These are phyloP conservation scores for Vanrija humicola DNA, from an alignment of 1,284 basidiomycete species.

Conservation along the genomic window DNA sequence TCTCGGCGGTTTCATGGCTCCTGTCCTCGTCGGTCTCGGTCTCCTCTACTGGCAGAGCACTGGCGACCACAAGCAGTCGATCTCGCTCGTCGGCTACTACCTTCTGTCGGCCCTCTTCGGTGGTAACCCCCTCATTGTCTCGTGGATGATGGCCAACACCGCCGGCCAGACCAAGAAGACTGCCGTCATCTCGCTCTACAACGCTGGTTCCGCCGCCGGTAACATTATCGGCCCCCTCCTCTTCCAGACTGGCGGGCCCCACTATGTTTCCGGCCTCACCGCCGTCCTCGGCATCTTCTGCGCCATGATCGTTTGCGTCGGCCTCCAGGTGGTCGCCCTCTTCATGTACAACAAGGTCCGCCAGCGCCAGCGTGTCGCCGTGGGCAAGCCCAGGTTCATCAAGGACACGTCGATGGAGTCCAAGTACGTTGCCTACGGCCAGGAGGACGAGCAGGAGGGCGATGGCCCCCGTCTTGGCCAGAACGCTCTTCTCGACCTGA, in stretches of 20 bases:
- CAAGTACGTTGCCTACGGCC: constrained; percentile 15
- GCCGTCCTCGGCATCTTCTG: constrained; percentile 8
- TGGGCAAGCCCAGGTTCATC: constrained; percentile 34
- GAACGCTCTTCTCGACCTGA: constrained; percentile 34
- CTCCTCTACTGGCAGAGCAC: constrained; percentile 20
- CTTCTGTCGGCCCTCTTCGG: constrained; percentile 18
- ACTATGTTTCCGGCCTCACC: constrained; percentile 23
- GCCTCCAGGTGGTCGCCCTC: constrained; percentile 7
- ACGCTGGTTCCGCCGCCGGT: constrained; percentile 18
- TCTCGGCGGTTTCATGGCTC: constrained; percentile 17
- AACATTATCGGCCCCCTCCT: constrained; percentile 35
- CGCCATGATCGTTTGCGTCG: constrained; percentile 11
- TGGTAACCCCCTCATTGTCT: constrained; percentile 18
- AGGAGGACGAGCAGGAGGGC: constrained; percentile 19
- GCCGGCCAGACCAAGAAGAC: constrained; percentile 27
- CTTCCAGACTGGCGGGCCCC: constrained; percentile 25
- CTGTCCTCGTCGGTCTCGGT: constrained; percentile 21
- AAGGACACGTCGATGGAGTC: constrained; percentile 29
- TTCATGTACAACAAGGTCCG: constrained; percentile 31
- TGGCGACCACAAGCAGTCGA: not conserved
- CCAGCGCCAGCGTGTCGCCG: constrained; percentile 23
- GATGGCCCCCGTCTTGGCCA: constrained; percentile 13
- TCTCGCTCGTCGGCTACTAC: constrained; percentile 23
- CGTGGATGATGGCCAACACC: constrained; percentile 21
- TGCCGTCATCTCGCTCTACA: constrained; percentile 3